Evolutionary conservation across 2,329 filamentous ascomycete species (phyloP).

Genomic region (Aspergillus uvarum): DNA sequence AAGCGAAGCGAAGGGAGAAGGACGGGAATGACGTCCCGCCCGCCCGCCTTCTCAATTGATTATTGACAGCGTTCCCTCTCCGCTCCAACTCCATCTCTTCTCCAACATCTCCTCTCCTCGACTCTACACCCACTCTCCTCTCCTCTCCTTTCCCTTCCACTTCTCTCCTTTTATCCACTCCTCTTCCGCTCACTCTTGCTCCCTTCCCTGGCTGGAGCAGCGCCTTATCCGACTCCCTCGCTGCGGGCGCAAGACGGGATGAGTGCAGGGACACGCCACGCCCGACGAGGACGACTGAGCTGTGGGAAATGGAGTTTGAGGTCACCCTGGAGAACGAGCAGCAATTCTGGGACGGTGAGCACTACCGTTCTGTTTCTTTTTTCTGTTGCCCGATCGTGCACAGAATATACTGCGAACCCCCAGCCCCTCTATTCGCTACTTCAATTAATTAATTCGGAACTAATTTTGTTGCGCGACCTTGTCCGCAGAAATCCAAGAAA

Average conservation of each 20-base stretch:
- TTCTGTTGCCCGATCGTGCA: not conserved
- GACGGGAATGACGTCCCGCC: constrained; percentile 5
- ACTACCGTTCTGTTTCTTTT: constrained; percentile 20
- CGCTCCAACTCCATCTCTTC: not conserved
- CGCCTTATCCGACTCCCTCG: not conserved
- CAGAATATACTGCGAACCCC: too few species aligned
- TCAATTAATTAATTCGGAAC: not conserved
- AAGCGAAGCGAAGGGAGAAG: not conserved
- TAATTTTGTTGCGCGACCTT: constrained; percentile 6
- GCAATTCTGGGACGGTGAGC: constrained; percentile 84
- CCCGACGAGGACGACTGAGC: constrained; percentile 39
- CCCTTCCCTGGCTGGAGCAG: not conserved
- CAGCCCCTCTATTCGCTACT: not conserved
- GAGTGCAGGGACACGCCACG: constrained; percentile 34
- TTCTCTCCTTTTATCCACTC: not conserved
- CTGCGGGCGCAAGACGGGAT: constrained; percentile 33
- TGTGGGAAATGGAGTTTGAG: constrained; percentile 65
- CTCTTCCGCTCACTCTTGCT: not conserved
- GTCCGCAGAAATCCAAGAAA: constrained; percentile 63
- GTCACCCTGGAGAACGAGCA: constrained; percentile 73
- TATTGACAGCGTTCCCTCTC: not conserved
- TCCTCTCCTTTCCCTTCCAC: not conserved
- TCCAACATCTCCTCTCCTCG: not conserved
- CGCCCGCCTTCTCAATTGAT: not conserved
- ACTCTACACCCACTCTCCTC: not conserved